Base-by-base conservation (phyloP, 2,329 filamentous ascomycete genomes). In the Sclerotinia spermophila region DNA sequence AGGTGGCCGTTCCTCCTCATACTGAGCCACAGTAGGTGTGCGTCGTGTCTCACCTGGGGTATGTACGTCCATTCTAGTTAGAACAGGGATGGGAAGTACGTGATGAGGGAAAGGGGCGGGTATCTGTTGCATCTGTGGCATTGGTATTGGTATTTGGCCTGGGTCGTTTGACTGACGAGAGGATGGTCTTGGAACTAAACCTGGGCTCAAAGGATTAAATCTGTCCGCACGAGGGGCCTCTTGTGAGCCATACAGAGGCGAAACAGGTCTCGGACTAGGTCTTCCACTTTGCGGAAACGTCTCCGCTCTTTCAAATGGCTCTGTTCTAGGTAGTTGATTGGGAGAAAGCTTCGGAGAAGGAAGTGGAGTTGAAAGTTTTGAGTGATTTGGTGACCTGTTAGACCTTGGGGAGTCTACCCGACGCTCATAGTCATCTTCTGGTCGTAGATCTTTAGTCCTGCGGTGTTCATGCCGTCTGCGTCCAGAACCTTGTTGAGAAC, bases 301-400 rank as follows among this genome's bases (percentile, higher is more conserved):
- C 19, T 77, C 75, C 58, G 72, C 74, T 53, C 76, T 73, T 40
- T 77, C 77, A 51, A 76, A 72, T 24, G 74, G 61, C 60, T 77
- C 76, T 13, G 59, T 72, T 67, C 69, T 70, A 24, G 74, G 72
- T 15, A 74, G 67, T 62, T 75, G 75, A 64, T 72, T 77, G 42
- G 77, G 76, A 21, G 77, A 77, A 27, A 75, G 60, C 30, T 75
- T 76, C 42, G 78, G 78, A n/a, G 78, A 79, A 58, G 74, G 71
- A 35, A 77, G 55, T n/a, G 76, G 77, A 42, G 77, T 77, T 5
- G 71, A 68, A 8, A 71, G 19, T 64, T 68, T 74, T 13, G 74
- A 76, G 4, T 75, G 74, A 58, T 72, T 44, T 13, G 76, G 72
- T 48, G 74, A 74, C 58, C 71, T 73, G 42, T 76, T 77, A 10